These are phyloP conservation scores for Podospora anserina DNA, from an alignment of 495 filamentous ascomycete genomes.

Conservation along the genomic window DNA sequence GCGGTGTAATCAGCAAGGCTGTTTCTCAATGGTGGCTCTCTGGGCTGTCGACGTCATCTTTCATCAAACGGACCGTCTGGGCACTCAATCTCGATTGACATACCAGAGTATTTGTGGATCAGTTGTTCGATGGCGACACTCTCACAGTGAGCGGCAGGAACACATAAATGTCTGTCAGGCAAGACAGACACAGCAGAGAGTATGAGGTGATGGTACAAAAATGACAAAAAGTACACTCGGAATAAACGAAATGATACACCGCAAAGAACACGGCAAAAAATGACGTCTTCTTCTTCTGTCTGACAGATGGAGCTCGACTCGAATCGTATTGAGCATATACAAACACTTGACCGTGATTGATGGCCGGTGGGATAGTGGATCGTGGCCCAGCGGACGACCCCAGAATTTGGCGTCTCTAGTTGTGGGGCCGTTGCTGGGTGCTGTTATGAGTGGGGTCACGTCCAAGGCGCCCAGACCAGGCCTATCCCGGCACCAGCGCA, in stretches of 20 bases:
- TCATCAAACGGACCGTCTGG: conserved; percentile 1
- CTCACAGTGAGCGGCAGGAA: neutral
- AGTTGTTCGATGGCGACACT: neutral
- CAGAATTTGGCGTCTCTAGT: conserved; percentile 1
- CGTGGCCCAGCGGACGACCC: neutral
- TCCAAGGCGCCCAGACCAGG: conserved; percentile 10
- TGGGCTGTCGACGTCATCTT: conserved; percentile 11
- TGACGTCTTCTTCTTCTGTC: too few species aligned
- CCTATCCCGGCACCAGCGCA: neutral
- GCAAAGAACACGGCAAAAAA: too few species aligned
- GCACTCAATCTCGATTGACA: conserved; percentile 5
- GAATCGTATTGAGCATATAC: neutral
- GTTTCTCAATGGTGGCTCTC: neutral
- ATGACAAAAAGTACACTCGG: too few species aligned
- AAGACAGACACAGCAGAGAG: neutral
- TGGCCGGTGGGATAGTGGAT: neutral
- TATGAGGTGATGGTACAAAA: too few species aligned
- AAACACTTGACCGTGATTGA: neutral
- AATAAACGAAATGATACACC: too few species aligned
- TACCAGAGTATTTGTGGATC: neutral
- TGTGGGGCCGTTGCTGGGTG: neutral
- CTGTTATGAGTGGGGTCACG: neutral
- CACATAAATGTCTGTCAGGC: neutral
- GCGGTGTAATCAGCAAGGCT: neutral
- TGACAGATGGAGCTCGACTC: too few species aligned